These are phyloP conservation scores for Nakazawaea populi DNA, from an alignment of 805 yeast genomes.

Conservation along the genomic window DNA sequence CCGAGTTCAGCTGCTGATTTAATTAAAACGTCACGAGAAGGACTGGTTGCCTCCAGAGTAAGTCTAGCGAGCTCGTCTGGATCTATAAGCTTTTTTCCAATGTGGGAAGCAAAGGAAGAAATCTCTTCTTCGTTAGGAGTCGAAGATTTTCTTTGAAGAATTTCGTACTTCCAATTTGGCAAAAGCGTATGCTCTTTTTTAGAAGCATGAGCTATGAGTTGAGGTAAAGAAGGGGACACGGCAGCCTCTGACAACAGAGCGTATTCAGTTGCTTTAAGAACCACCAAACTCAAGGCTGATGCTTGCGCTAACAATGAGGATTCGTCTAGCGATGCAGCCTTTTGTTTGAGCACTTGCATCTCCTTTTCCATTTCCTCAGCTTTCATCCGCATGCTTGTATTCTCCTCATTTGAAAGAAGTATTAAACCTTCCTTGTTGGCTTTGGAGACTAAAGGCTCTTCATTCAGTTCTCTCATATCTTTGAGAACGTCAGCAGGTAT, in stretches of 20 bases:
- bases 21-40: slow-evolving; percentile 24
- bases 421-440: slow-evolving; percentile 4
- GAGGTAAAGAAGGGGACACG: slow-evolving; percentile 19
- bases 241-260: slow-evolving; percentile 3
- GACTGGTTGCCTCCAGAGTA: slow-evolving; percentile 1
- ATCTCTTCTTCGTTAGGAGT: slow-evolving; percentile 14
- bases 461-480: slow-evolving; percentile 14
- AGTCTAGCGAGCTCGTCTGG: slow-evolving; percentile 1
- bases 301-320: not conserved
- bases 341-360: slow-evolving; percentile 2
- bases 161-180: slow-evolving; percentile 11
- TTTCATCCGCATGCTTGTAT: not conserved
- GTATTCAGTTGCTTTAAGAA: slow-evolving; percentile 6
- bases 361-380: not conserved
- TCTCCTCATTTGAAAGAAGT: slow-evolving; percentile 1
- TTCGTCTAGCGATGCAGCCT: not conserved
- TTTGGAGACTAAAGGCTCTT: slow-evolving; percentile 11
- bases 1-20: slow-evolving; percentile 26
- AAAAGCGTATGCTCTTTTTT: slow-evolving; percentile 13
- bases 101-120: slow-evolving; percentile 11
- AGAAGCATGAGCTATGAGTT: slow-evolving; percentile 18
- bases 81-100: slow-evolving; percentile 3
- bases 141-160: slow-evolving; percentile 5
- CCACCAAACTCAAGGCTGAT: slow-evolving; percentile 6
- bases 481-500: slow-evolving; percentile 9